A percentile compares a stretch with the other conserved stretches of the same genome.
These are phyloP conservation scores for Rhizoclosmatium globosum DNA, from an alignment of 192 early-diverging fungal species.

Conservation along the genomic window DNA sequence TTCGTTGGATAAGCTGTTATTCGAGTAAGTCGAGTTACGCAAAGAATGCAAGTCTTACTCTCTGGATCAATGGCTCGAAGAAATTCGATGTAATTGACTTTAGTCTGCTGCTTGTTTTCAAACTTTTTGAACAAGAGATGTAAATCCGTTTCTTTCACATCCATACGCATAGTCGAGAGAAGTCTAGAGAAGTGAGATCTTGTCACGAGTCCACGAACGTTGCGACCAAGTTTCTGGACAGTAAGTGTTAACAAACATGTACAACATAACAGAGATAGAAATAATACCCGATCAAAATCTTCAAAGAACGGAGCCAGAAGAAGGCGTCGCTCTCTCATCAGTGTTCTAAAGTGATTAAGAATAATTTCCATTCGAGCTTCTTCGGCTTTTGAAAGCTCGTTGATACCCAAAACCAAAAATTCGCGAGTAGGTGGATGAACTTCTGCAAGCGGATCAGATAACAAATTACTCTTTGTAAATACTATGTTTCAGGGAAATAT, in stretches of 20 bases:
- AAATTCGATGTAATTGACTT: slow-evolving; percentile 64
- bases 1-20: not conserved
- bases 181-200: slow-evolving; percentile 62
- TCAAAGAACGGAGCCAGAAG: slow-evolving; percentile 60
- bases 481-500: slow-evolving; percentile 35
- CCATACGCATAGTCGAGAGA: slow-evolving; percentile 54
- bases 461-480: slow-evolving; percentile 60
- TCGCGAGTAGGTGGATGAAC: slow-evolving; percentile 55
- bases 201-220: slow-evolving; percentile 56
- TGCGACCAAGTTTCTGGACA: slow-evolving; percentile 45
- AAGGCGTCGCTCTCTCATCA: slow-evolving; percentile 53
- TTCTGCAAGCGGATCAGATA: slow-evolving; percentile 54
- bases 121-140: slow-evolving; percentile 62
- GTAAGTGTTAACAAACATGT: not conserved
- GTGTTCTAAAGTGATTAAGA: slow-evolving; percentile 40
- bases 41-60: slow-evolving; percentile 40
- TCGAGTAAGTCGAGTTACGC: not conserved
- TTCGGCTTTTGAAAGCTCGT: slow-evolving; percentile 50
- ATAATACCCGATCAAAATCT: slow-evolving; percentile 58
- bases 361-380: slow-evolving; percentile 53
- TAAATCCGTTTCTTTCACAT: slow-evolving; percentile 59
- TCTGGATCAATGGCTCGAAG: slow-evolving; percentile 58
- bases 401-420: slow-evolving; percentile 51
- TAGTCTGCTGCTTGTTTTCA: slow-evolving; percentile 47
- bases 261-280: not conserved